Evolutionary conservation across 139 green algal genomes (phyloP).

Genomic region (Chara braunii): DNA sequence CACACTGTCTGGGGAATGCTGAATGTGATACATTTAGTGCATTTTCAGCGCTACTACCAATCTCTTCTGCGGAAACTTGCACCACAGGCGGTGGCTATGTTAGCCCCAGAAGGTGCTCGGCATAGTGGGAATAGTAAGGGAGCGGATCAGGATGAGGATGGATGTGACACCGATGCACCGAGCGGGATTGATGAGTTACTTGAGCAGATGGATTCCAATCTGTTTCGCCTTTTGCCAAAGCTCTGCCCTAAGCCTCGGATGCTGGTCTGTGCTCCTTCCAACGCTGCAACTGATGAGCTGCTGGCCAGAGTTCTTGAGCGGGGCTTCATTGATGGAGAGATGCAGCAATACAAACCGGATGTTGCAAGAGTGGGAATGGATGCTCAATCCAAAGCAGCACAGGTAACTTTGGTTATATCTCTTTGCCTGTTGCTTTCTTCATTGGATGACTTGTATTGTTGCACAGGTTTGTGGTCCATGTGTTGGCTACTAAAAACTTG

Average conservation of each 20-base stretch:
- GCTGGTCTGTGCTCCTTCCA: slow-evolving; percentile 87
- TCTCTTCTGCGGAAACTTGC: slow-evolving; percentile 11
- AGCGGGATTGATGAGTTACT: too few species aligned
- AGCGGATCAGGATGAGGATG: background rate
- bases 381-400: background rate
- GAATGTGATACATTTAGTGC: slow-evolving; percentile 81
- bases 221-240: background rate
- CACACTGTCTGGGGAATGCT: slow-evolving; percentile 85
- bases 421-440: background rate
- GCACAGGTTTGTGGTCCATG: too few species aligned
- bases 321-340: slow-evolving; percentile 55
- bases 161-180: background rate
- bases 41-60: slow-evolving; percentile 68
- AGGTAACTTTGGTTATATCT: slow-evolving; percentile 4
- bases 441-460: too few species aligned
- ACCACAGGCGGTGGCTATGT: background rate
- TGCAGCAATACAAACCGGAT: slow-evolving; percentile 8
- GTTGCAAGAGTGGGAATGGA: slow-evolving; percentile 30
- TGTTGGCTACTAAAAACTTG: too few species aligned
- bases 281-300: slow-evolving; percentile 90
- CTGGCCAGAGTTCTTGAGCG: slow-evolving; percentile 72
- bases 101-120: background rate
- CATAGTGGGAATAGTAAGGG: background rate
- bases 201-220: background rate
- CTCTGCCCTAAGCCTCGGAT: slow-evolving; percentile 45